These are phyloP conservation scores for Hypsizygus marmoreus DNA, from an alignment of 768 basidiomycete genomes.

Conservation along the genomic window DNA sequence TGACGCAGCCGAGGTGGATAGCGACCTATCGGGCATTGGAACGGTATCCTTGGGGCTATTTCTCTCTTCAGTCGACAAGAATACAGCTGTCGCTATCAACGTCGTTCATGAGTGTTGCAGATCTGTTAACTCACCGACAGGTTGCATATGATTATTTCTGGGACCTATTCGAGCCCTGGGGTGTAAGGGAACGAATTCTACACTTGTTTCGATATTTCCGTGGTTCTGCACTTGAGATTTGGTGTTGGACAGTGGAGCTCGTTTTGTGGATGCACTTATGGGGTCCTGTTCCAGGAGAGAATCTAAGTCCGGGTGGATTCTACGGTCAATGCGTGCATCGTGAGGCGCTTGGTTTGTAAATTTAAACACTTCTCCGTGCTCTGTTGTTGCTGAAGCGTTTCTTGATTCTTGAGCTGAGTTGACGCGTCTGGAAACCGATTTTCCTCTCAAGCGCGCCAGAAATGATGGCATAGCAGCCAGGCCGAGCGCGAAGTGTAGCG, in stretches of 20 bases:
- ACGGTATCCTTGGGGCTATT: not conserved
- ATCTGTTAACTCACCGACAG: not conserved
- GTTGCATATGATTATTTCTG: conserved; percentile 4
- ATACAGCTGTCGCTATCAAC: no score
- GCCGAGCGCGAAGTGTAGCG: not conserved
- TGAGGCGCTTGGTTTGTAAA: no score
- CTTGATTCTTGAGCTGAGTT: not conserved
- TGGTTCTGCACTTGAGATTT: no score
- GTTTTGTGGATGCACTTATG: conserved; percentile 13
- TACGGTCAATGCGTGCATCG: conserved; percentile 23
- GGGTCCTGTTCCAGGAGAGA: conserved; percentile 25
- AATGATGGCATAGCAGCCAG: conserved; percentile 10
- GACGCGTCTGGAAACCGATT: conserved; percentile 5
- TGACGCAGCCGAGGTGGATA: conserved; percentile 13
- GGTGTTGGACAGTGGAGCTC: not conserved
- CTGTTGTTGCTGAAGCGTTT: not conserved
- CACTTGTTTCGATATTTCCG: no score
- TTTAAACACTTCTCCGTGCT: no score
- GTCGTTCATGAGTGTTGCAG: no score
- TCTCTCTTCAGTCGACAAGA: conserved; percentile 2
- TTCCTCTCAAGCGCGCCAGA: conserved; percentile 8
- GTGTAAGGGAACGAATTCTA: conserved; percentile 11
- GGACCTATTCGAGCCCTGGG: conserved; percentile 15
- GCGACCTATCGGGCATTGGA: conserved; percentile 7
- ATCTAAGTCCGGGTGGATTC: conserved; percentile 41